These are phyloP conservation scores for Kodamaea restingae DNA, from an alignment of 805 yeast species.

Conservation along the genomic window DNA sequence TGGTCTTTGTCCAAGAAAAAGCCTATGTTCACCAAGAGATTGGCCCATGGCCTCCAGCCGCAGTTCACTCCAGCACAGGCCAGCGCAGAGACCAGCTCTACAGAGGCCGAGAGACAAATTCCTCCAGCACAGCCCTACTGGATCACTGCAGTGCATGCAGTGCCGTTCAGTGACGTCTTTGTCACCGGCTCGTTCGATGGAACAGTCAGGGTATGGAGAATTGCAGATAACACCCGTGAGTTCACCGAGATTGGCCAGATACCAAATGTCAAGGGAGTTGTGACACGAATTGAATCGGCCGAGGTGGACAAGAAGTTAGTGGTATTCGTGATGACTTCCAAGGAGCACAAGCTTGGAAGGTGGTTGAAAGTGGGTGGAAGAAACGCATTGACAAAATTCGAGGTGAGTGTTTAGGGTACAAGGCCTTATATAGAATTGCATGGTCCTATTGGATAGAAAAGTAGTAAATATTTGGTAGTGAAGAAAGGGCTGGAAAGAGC, in stretches of 20 bases:
- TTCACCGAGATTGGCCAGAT: constrained; percentile 57
- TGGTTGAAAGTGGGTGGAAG: constrained; percentile 70
- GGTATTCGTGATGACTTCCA: constrained; percentile 61
- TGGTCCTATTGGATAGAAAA: background rate
- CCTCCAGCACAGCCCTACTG: constrained; percentile 77
- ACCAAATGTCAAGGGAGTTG: constrained; percentile 62
- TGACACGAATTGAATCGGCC: constrained; percentile 58
- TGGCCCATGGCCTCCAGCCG: constrained; percentile 73
- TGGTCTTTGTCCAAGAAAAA: constrained; percentile 93
- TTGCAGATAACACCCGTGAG: constrained; percentile 58
- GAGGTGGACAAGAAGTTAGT: constrained; percentile 49
- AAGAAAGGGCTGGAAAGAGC: too few species aligned
- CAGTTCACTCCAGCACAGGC: constrained; percentile 36
- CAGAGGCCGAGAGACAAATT: constrained; percentile 44
- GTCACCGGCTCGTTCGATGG: constrained; percentile 91
- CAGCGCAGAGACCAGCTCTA: constrained; percentile 54
- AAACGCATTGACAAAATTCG: constrained; percentile 50
- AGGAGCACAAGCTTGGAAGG: constrained; percentile 87
- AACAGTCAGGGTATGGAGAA: constrained; percentile 68
- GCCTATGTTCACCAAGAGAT: constrained; percentile 64
- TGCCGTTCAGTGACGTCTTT: constrained; percentile 82
- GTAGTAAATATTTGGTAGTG: background rate
- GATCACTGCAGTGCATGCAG: constrained; percentile 76
- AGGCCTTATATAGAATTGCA: constrained; percentile 1
- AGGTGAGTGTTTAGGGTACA: constrained; percentile 9